Base-by-base conservation (phyloP, 495 filamentous ascomycete species). In the Umbilicaria muhlenbergii region DNA sequence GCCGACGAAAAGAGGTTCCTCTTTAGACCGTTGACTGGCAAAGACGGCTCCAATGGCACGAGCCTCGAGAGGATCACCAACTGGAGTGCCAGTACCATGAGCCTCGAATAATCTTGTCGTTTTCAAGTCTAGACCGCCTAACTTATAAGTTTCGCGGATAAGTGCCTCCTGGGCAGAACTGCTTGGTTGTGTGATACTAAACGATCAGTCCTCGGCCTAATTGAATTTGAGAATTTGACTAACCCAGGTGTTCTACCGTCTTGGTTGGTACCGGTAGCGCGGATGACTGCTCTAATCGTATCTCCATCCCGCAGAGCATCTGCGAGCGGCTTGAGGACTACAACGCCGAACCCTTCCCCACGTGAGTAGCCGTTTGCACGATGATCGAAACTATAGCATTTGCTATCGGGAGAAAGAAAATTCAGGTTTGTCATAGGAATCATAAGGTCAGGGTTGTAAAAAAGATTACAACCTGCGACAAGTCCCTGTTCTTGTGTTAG, bases 251-350 rank as follows among this genome's bases (percentile, higher is more conserved):
- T 63, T 4, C 47, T 39, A 1, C 65, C 62, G 43, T 68, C 61
- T 32, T 61, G 56, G 45, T 66, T 68, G 8, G 33, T 19, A 0
- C 49, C 61, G 16, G 57, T 61, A 12, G 21, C 48, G 2, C 60
- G 49, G n/a, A 68, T 54, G 17, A 68, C 41, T 2, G 53, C 59
- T 3, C 57, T 53, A 11, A 68, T 62, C 2, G 45, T n/a, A 35
- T 66, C 59, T 44, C 53, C n/a, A 17, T 60, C 60, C 1, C 13
- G 10, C 1, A 66, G 33, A 2, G 65, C 65, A 13, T 48, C 43
- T 8, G 41, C 8, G 0, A 64, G 24, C 0, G 38, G 49, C 39
- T 64, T 68, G 17, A 68, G 36, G 6, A 61, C n/a, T 0, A 68
- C 16, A 0, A 44, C 40, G 0, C 42, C 54, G 38, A 57, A 8